Evolutionary conservation across 768 basidiomycete species (phyloP), one percentile per base, ranked within the genome.

Genomic region (Ephemerocybe angulata): DNA sequence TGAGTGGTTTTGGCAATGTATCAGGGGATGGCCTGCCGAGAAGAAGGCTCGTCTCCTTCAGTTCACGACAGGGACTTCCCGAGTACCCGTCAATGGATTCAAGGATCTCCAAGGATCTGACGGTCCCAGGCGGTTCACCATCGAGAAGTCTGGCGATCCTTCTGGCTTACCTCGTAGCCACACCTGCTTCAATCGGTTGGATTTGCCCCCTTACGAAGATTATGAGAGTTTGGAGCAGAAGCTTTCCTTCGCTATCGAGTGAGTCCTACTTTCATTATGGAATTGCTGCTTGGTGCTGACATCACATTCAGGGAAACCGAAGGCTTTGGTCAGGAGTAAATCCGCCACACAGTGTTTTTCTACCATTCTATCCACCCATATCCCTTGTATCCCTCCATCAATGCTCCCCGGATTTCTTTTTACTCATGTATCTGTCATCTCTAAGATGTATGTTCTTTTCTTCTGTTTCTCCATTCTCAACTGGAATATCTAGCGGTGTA

Each of bases 1-100:
- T 59, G 88, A 91, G 64, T 95, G 93, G 93, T 96, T 96, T 78
- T 95, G 93, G 93, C 85, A 93, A 68, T 90, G 87, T 63, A 82
- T 96, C 52, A 85, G 88, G 33, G 85, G 86, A 30, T 96, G 93
- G 93, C 89, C 93, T 8, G 78, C 89, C 0, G 93, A 96, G 67
- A 82, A 89, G 60, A 94, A 94, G 68, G 87, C 88, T 37, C 85
- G 92, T 13, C 70, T 94, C 33, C 72, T 95, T 19, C 93, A 94
- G 68, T 96, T 96, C 70, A 89, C 90, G 4, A 94, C 91, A 1
- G 87, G 87, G 19, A 90, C 87, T 2, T 90, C 88, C n/a, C 77
- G 88, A 57, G 82, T 90, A 22, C 87, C 93, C 11, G 93, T 93
- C 62, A 93, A 93, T 65, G 94, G 93, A 1, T 96, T 96, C 79